Percentiles rank a stretch among this genome's conserved stretches.
Evolutionary conservation across 2,329 filamentous ascomycete species (phyloP).

Genomic region (Orbilia quercus): DNA sequence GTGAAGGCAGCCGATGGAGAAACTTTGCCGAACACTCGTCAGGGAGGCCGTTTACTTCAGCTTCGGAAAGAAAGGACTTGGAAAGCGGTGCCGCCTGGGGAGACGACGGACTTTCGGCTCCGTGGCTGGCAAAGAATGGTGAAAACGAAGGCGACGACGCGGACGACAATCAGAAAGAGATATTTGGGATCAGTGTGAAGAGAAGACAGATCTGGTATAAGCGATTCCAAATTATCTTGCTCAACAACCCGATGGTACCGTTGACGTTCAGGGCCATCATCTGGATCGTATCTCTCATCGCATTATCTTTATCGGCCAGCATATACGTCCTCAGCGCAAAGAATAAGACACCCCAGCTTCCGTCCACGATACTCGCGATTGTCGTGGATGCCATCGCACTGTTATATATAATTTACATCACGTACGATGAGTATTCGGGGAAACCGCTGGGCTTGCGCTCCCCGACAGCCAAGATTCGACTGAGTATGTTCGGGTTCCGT

Average conservation of each 20-base stretch:
- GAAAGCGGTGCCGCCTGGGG: conserved; percentile 53
- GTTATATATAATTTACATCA: conserved; percentile 91
- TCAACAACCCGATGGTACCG: conserved; percentile 86
- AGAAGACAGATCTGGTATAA: conserved; percentile 68
- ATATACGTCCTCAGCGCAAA: conserved; percentile 74
- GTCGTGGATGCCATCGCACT: conserved; percentile 88
- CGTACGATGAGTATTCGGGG: conserved; percentile 94
- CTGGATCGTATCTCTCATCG: conserved; percentile 82
- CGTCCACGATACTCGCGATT: conserved; percentile 87
- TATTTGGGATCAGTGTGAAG: conserved; percentile 66
- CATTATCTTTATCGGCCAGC: conserved; percentile 79
- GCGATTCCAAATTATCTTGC: conserved; percentile 73
- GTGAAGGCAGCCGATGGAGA: conserved; percentile 60
- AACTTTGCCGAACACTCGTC: conserved; percentile 59
- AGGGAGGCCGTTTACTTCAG: conserved; percentile 58
- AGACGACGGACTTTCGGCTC: conserved; percentile 42
- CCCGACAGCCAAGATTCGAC: conserved; percentile 83
- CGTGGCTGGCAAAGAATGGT: conserved; percentile 68
- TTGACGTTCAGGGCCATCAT: conserved; percentile 84
- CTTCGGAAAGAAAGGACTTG: conserved; percentile 62
- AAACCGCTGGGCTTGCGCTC: conserved; percentile 89
- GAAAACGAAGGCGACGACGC: conserved; percentile 64
- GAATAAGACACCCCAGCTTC: conserved; percentile 69
- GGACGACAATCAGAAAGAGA: conserved; percentile 60
- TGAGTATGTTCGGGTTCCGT: conserved; percentile 64